These are phyloP conservation scores for Xylaria sp. DNA, from an alignment of 2,329 filamentous ascomycete species.

Conservation along the genomic window DNA sequence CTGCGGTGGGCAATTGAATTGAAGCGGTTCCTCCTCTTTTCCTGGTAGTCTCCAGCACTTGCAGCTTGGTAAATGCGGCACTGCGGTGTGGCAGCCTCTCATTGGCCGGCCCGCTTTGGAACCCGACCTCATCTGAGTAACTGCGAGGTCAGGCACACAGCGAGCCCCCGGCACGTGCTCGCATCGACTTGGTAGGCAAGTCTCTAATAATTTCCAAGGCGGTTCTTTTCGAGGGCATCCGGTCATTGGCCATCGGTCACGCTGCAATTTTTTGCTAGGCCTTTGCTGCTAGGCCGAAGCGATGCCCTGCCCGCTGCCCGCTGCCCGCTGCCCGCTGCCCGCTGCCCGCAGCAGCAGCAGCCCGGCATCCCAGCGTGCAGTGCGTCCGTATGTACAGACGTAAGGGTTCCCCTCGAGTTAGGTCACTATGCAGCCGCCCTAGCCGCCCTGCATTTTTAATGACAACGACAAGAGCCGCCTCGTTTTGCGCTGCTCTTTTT, in stretches of 20 bases:
- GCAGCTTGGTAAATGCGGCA: slow-evolving; percentile 35
- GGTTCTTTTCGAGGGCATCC: slow-evolving; percentile 11
- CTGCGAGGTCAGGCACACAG: slow-evolving; percentile 31
- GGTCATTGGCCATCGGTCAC: slow-evolving; percentile 27
- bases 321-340: too few species aligned
- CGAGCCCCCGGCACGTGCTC: slow-evolving; percentile 36
- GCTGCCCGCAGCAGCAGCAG: too few species aligned
- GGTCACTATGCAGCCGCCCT: slow-evolving; percentile 30
- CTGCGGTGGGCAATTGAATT: slow-evolving; percentile 22
- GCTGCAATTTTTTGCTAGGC: too few species aligned
- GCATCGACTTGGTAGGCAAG: slow-evolving; percentile 15
- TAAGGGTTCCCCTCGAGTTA: slow-evolving; percentile 29
- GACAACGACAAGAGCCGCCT: slow-evolving; percentile 19
- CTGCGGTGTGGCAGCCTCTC: slow-evolving; percentile 36
- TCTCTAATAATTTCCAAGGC: slow-evolving; percentile 21
- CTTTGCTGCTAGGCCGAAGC: slow-evolving; percentile 13
- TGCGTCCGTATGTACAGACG: too few species aligned
- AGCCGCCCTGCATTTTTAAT: slow-evolving; percentile 17
- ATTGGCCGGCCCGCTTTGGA: slow-evolving; percentile 37
- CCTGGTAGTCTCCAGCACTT: slow-evolving; percentile 32
- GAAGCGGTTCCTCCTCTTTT: slow-evolving; percentile 28
- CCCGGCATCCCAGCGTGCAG: too few species aligned
- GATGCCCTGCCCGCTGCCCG: slow-evolving; percentile 19
- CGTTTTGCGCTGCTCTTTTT: slow-evolving; percentile 12
- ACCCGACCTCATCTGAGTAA: slow-evolving; percentile 35